Conservation (phyloP, 257 asterid genomes). For the Vinca minor region DNA sequence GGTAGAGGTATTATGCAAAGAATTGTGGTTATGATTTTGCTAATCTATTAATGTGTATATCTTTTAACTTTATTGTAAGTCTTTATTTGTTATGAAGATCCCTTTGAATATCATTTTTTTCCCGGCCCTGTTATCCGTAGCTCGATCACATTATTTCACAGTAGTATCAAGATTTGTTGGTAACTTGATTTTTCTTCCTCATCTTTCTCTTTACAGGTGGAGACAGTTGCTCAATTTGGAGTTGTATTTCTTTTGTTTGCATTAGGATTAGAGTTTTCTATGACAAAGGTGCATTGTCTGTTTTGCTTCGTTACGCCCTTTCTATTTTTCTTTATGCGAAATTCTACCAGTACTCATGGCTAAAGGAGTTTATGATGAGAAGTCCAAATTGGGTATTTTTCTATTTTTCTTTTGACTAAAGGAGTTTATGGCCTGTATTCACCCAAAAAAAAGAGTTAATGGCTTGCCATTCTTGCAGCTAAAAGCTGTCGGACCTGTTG, state of each 20-base stretch:
- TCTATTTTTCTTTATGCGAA: neutral
- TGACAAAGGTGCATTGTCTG: slow-evolving; percentile 52
- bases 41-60: no score
- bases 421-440: no score
- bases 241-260: slow-evolving; percentile 96
- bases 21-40: no score
- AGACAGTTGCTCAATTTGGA: slow-evolving; percentile 96
- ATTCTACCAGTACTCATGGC: neutral
- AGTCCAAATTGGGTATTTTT: no score
- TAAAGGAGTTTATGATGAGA: no score
- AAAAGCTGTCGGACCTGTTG: slow-evolving; percentile 91
- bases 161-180: neutral
- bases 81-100: no score
- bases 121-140: neutral
- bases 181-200: slow-evolving; percentile 3
- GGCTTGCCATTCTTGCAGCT: slow-evolving; percentile 48
- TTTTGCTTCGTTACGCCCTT: slow-evolving; percentile 2
- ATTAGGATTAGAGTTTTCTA: slow-evolving; percentile 87
- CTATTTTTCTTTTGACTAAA: slow-evolving; percentile 14
- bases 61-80: no score
- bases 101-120: no score
- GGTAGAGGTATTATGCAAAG: no score
- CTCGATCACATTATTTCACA: neutral
- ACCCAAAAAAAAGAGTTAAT: no score
- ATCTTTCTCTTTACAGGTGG: slow-evolving; percentile 50